phyloP scores from a whole-genome alignment of 768 basidiomycete species.

The Lactarius sp. region DNA sequence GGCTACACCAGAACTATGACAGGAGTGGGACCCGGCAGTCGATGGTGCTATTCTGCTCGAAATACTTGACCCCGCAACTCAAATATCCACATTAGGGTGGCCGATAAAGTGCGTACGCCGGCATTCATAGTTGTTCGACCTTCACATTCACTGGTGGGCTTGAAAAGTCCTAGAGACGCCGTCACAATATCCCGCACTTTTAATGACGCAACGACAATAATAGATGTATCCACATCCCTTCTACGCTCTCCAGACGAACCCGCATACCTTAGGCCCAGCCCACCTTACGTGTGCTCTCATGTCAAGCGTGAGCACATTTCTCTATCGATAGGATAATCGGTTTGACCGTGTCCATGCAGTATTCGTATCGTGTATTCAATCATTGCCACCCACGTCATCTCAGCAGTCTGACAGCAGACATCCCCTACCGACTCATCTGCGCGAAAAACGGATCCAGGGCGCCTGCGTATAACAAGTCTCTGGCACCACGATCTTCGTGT shows the following conservation, averaged over 20 bases:
- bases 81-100: constrained; percentile 88
- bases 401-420: constrained; percentile 29
- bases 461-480: constrained; percentile 81
- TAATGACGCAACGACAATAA: constrained; percentile 72
- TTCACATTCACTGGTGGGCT: neutral
- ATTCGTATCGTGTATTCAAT: constrained; percentile 92
- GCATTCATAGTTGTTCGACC: neutral
- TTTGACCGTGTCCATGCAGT: constrained; percentile 39
- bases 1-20: constrained; percentile 78
- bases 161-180: constrained; percentile 78
- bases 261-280: constrained; percentile 83
- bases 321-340: constrained; percentile 20
- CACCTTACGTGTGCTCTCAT: constrained; percentile 88
- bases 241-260: constrained; percentile 90
- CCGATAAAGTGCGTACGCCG: constrained; percentile 76
- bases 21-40: constrained; percentile 93
- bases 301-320: constrained; percentile 52
- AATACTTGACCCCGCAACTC: constrained; percentile 77
- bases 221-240: constrained; percentile 91
- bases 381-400: constrained; percentile 35
- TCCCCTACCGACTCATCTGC: constrained; percentile 28
- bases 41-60: constrained; percentile 80
- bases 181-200: constrained; percentile 89
- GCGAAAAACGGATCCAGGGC: constrained; percentile 27
- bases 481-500: constrained; percentile 94